Evolutionary conservation across 768 basidiomycete genomes (phyloP), one percentile per base, ranked within the genome.

Genomic region (Auricularia sp.): DNA sequence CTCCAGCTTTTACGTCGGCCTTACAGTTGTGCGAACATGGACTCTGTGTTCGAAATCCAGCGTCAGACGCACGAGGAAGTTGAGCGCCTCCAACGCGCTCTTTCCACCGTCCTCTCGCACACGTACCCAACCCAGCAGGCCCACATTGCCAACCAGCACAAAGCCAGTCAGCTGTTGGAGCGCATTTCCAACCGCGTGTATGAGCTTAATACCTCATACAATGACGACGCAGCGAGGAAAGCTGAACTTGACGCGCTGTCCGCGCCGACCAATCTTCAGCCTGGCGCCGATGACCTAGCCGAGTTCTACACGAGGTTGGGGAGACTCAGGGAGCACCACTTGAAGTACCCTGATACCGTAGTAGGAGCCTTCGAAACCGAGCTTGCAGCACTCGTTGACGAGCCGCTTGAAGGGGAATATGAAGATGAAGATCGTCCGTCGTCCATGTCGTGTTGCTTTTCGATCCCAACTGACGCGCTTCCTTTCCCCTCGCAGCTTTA

Each of bases 221-320:
- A 86, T 64, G 93, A 97, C 74, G 81, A 87, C 68, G 85, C 88
- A 62, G 80, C 82, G 16, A 81, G 89, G 68, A 87, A 85, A 65
- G 75, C 78, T n/a, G 91, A 93, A 73, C 76, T 86, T 16, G 81
- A 87, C 54, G 69, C 80, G 13, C 76, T 92, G 5, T 88, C 89
- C 44, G 79, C 83, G 11, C 76, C 85, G 16, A 67, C 77, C 3
- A 24, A 58, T 29, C 66, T 61, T 3, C 47, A 63, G 36, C 54
- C 10, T 16, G 64, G 61, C 24, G 82, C 82, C 59, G 83, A 85
- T 76, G 85, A 98, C 77, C 82, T 98, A 62, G 86, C 88, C 59
- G 93, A 96, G 76, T 99, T 99, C 80, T 98, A 99, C 79, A 81
- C 88, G 75, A 88, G 97, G 79, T 87, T 98, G 81, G 88, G 86